Base-by-base conservation (phyloP, 2,329 filamentous ascomycete species). In the Penicillium sp. region DNA sequence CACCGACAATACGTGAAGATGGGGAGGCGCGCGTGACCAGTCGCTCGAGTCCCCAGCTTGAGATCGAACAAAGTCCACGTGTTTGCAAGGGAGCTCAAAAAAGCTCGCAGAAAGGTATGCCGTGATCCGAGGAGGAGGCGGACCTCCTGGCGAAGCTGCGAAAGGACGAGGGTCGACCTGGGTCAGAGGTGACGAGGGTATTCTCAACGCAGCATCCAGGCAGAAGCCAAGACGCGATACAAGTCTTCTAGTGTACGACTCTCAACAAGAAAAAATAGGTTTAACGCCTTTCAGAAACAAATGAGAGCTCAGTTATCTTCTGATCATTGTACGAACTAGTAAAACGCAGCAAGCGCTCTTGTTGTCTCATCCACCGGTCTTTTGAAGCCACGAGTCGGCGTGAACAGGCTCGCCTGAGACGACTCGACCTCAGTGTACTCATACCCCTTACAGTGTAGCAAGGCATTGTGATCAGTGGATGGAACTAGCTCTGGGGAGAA, bases 1-100 rank as follows among this genome's bases (percentile, higher is more conserved):
- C 57, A 59, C 41, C 3, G 7, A 35, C 15, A 47, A 35, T 26
- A 47, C 38, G 51, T 56, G 46, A 56, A 61, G 52, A 29, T 17
- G 44, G 23, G 23, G 45, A 56, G 21, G 46, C 23, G 35, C 46
- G 30, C 46, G 26, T 30, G 56, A 35, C 50, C 13, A 45, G 46
- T 56, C 17, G 19, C 48, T 50, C 48, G 29, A 50, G 48, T 17
- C 48, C 48, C 48, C 11, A 30, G 48, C 48, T 21, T 30, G 48
- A 50, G 35, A 13, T 38, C 15, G 15, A 13, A 15, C 11, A 13
- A 38, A 38, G 35, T 13, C 1, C 11, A 38, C 11, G 35, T 38
- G 35, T 13, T 38, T 38, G 15, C 1, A 3, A 3, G 35, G 11
- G 35, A 38, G 35, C 13, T 3, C 35, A 38, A 13, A 2, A 11